Evolutionary conservation across 176 grass and related monocot genomes (phyloP), one percentile per base, ranked within the genome.

Genomic region (Panicum miliaceum): DNA sequence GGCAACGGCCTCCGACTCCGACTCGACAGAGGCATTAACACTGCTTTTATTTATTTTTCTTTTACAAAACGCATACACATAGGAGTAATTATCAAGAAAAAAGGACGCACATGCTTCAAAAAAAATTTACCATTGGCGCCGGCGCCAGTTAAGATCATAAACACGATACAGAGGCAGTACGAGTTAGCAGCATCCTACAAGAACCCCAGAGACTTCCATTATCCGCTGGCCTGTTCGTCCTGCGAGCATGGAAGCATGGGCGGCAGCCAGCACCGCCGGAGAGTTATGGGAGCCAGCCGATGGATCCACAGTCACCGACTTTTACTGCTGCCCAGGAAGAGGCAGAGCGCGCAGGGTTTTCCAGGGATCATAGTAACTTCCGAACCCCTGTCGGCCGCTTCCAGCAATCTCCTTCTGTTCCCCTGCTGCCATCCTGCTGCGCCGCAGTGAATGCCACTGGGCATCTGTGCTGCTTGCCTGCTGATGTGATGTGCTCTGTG

Each of bases 281-380:
- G 45, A 72, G 26, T 72, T 36, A 60, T 76, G 42, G 75, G 25
- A 78, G n/a, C 25, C 45, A 73, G 7, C 14, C 25, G 37, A 62
- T 19, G 22, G 10, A 73, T 73, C 12, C 27, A 60, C 27, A 35
- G 54, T 62, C 29, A 23, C 18, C 48, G n/a, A n/a, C 50, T 75
- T 36, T 56, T 35, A 25, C 3, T 20, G 7, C 1, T 51, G 26
- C 8, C 16, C 2, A 0, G 32, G 32, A n/a, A n/a, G 20, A 3
- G 72, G 22, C 50, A 22, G 16, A 38, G 50, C 51, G 37, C 27
- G 58, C 22, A 78, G 53, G 36, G 38, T 1, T 29, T 56, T 76
- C 9, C 46, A 43, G 71, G 47, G 14, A 65, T 75, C 32, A 52
- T 53, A 75, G 59, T 54, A 84, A 76, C 60, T 66, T 76, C 71